phyloP scores from a whole-genome alignment of 306 rosid genomes.

The Fragaria ananassa region DNA sequence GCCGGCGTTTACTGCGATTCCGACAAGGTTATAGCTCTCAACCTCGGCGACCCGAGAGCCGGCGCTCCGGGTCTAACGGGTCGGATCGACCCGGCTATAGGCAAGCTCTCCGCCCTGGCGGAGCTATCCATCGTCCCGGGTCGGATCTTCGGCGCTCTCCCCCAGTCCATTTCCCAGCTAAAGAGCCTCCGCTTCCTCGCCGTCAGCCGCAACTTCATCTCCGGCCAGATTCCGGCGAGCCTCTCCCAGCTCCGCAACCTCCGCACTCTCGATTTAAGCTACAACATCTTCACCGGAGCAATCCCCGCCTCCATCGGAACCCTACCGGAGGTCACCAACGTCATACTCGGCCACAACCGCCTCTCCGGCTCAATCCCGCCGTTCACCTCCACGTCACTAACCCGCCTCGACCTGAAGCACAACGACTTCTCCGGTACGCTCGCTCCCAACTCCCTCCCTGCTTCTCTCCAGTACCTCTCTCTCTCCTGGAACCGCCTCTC shows the following conservation, averaged over 20 bases:
- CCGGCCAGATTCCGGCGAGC: conserved; percentile 65
- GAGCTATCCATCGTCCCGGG: conserved; percentile 92
- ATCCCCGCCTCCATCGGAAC: conserved; percentile 66
- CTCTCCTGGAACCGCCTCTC: conserved; percentile 71
- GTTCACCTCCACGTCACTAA: conserved; percentile 52
- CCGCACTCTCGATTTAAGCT: conserved; percentile 80
- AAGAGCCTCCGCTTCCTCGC: conserved; percentile 79
- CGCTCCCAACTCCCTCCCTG: conserved; percentile 52
- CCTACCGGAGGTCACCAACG: conserved; percentile 62
- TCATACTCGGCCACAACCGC: conserved; percentile 84
- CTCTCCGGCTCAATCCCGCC: conserved; percentile 70
- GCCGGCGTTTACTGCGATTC: conserved; percentile 87
- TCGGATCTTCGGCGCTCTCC: conserved; percentile 67
- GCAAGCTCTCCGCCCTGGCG: conserved; percentile 69
- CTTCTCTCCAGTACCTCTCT: conserved; percentile 78
- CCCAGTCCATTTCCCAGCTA: conserved; percentile 44
- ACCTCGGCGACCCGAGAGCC: conserved; percentile 91
- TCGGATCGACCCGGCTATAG: conserved; percentile 60
- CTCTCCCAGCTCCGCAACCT: conserved; percentile 53
- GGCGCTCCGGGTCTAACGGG: conserved; percentile 87
- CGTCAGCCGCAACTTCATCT: conserved; percentile 75
- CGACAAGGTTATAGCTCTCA: conserved; percentile 73
- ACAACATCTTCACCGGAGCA: conserved; percentile 66
- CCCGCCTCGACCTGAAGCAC: conserved; percentile 85
- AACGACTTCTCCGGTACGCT: conserved; percentile 74